Base-by-base conservation (phyloP, 2,329 filamentous ascomycete species). In the Dothiorella sarmentorum region DNA sequence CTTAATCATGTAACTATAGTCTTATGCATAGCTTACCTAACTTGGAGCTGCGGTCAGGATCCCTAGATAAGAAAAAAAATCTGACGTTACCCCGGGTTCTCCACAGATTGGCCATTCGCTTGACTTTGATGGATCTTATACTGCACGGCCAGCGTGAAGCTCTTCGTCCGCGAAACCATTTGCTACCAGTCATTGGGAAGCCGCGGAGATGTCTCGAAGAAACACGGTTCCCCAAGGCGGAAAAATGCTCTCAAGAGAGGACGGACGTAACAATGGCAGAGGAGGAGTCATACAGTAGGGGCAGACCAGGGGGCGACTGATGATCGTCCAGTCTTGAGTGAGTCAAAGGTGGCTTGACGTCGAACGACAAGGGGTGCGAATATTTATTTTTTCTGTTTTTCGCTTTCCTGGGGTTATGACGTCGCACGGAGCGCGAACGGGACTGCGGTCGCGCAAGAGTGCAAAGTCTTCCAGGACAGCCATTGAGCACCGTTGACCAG, bases 81-180 rank as follows among this genome's bases (percentile, higher is more conserved):
- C 49, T 53, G 49, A 53, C 49, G 4, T 15, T 40, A 17, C 49
- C 49, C 49, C 33, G 31, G 35, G 7, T 53, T 53, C 49, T 53
- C 49, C 49, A 53, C 49, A 53, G 33, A 40, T 53, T 53, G 18
- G 40, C 22, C 33, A 27, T n/a, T 52, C 47, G 47, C 47, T 40
- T 37, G 49, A 15, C 49, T 45, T n/a, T 27, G 35, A 37, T 29
- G 33, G 22, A 18, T 13, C 33, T 40, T 27, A 10, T 7, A 15
- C n/a, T n/a, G n/a, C n/a, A n/a, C n/a, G 17, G 33, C 33, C 29
- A 7, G 9, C 43, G 24, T 47, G 31, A 38, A 18, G 33, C 15
- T n/a, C 29, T 44, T 7, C 13, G 22, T 26, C 11, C 27, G 22
- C 17, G 13, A 44, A 2, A 37, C 33, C 4, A 15, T 15, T 11